Evolutionary conservation across 2,329 filamentous ascomycete species (phyloP).

Genomic region (Elsinoe arachidis): DNA sequence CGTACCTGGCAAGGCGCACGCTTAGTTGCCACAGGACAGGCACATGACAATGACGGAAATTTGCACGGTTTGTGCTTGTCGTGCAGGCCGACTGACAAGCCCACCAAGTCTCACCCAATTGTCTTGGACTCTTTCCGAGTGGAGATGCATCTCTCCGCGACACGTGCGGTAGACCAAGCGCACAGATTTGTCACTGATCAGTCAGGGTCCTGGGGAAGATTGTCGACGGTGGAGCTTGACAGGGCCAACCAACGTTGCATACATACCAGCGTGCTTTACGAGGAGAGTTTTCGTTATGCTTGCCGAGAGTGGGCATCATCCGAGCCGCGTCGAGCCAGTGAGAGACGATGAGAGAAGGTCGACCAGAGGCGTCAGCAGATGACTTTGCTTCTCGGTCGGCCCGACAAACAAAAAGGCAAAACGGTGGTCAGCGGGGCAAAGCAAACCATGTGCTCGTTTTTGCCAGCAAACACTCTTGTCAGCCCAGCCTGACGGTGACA

Average conservation of each 20-base stretch:
- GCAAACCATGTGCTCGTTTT: constrained; percentile 8
- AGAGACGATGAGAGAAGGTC: background rate
- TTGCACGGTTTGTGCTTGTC: background rate
- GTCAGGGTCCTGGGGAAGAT: constrained; percentile 9
- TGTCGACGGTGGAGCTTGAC: background rate
- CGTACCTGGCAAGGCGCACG: constrained; percentile 1
- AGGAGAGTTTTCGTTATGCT: background rate
- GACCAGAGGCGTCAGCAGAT: background rate
- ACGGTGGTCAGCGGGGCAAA: constrained; percentile 10
- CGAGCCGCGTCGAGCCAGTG: background rate
- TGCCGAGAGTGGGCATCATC: background rate
- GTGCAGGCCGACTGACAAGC: background rate
- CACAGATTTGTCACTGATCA: background rate
- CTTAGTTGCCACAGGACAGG: background rate
- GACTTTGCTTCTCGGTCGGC: background rate
- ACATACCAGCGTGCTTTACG: background rate
- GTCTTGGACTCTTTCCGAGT: background rate
- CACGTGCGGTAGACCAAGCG: background rate
- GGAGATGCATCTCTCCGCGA: constrained; percentile 10
- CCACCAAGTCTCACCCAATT: background rate
- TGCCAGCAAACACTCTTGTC: constrained; percentile 2
- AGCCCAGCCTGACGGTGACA: background rate
- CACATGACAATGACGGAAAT: background rate
- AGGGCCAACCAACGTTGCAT: background rate
- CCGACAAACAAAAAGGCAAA: constrained; percentile 10